A percentile compares a stretch with the other conserved stretches of the same genome.
phyloP scores from a whole-genome alignment of 257 asterid genomes.

The Penstemon barbatus region DNA sequence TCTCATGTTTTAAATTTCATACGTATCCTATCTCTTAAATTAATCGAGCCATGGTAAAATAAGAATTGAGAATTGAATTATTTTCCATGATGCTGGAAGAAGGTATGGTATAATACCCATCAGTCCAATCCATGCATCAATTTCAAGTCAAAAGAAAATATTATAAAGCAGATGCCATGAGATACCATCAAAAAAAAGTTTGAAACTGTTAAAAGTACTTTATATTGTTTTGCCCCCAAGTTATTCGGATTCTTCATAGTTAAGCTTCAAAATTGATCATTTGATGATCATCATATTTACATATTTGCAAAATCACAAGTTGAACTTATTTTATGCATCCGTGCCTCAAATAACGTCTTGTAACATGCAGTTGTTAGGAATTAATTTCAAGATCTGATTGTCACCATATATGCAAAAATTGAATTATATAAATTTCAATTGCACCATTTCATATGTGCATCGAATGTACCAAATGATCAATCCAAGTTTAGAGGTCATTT shows the following conservation, averaged over 20 bases:
- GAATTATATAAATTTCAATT: too few species aligned
- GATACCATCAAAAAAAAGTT: slow-evolving; percentile 16
- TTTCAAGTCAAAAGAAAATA: slow-evolving; percentile 6
- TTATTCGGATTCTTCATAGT: slow-evolving; percentile 35
- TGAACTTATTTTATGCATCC: too few species aligned
- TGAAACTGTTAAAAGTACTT: slow-evolving; percentile 18
- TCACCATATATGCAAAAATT: too few species aligned
- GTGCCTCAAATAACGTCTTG: too few species aligned
- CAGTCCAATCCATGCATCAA: slow-evolving; percentile 4
- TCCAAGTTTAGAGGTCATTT: too few species aligned
- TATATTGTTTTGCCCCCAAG: slow-evolving; percentile 31
- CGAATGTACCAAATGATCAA: too few species aligned
- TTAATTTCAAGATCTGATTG: too few species aligned
- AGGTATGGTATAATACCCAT: slow-evolving; percentile 1
- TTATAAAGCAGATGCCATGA: slow-evolving; percentile 16
- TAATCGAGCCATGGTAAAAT: background rate
- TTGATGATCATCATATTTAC: too few species aligned
- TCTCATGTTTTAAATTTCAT: background rate
- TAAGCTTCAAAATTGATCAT: slow-evolving; percentile 33
- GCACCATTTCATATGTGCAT: too few species aligned
- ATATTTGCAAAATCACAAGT: too few species aligned
- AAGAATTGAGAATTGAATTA: background rate
- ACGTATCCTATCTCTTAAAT: background rate
- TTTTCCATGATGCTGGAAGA: slow-evolving; percentile 12
- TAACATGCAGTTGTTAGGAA: too few species aligned